Conservation (phyloP, 2,329 filamentous ascomycete species). For the Xylaria multiplex region DNA sequence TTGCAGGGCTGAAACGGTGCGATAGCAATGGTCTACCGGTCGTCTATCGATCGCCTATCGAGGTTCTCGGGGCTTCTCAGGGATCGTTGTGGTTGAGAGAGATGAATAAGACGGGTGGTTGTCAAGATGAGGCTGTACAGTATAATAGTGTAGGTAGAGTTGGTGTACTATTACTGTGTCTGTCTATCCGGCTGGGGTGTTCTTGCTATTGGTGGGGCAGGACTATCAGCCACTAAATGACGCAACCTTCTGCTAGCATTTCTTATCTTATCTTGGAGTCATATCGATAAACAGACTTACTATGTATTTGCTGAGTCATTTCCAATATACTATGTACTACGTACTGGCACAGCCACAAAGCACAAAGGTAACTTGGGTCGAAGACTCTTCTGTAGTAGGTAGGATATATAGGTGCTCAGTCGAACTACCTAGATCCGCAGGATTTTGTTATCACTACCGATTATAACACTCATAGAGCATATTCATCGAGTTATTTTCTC, state of each 20-base stretch:
- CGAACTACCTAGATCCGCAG: too few relatives aligned
- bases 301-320: too few relatives aligned
- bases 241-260: slow-evolving; percentile 3
- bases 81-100: not conserved
- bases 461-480: too few relatives aligned
- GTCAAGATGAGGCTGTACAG: slow-evolving; percentile 2
- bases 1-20: not conserved
- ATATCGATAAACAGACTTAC: too few relatives aligned
- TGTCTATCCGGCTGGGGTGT: too few relatives aligned
- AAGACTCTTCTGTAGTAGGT: too few relatives aligned
- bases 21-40: not conserved
- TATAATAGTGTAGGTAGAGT: not conserved
- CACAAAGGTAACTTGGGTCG: too few relatives aligned
- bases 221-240: slow-evolving; percentile 22
- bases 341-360: not conserved
- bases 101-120: not conserved
- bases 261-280: slow-evolving; percentile 8
- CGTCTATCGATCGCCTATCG: not conserved
- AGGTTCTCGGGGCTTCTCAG: not conserved
- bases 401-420: too few relatives aligned
- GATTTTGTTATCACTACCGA: too few relatives aligned
- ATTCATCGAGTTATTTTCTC: too few relatives aligned
- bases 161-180: too few relatives aligned
- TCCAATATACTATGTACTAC: too few relatives aligned
- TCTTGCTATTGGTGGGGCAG: slow-evolving; percentile 9